phyloP scores from a whole-genome alignment of 768 basidiomycete species.

The Piloderma croceum region DNA sequence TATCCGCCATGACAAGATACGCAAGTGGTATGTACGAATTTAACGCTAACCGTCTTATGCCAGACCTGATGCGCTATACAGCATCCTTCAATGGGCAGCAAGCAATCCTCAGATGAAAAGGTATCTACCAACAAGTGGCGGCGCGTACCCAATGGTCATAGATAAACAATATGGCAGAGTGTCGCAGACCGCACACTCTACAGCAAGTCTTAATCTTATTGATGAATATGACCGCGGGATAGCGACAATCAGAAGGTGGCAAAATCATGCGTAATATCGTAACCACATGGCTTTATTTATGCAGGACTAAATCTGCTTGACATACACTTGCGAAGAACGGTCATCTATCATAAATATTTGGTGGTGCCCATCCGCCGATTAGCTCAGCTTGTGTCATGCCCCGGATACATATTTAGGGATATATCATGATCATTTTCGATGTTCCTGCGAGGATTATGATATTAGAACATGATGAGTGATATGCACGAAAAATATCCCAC shows the following conservation, averaged over 20 bases:
- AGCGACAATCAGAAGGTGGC: not conserved
- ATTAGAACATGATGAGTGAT: no score
- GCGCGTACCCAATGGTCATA: slow-evolving; percentile 15
- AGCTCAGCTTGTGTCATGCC: no score
- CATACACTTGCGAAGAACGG: no score
- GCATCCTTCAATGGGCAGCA: slow-evolving; percentile 32
- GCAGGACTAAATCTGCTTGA: no score
- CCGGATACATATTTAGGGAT: no score
- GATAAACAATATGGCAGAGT: not conserved
- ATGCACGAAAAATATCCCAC: no score
- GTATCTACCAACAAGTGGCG: slow-evolving; percentile 8
- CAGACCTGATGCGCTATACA: slow-evolving; percentile 8
- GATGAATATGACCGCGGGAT: not conserved
- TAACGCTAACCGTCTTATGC: slow-evolving; percentile 1
- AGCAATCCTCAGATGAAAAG: slow-evolving; percentile 23
- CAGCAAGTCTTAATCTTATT: slow-evolving; percentile 13
- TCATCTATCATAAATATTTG: no score
- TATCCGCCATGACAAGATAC: slow-evolving; percentile 36
- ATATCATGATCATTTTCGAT: no score
- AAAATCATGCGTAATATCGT: not conserved
- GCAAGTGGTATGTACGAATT: slow-evolving; percentile 36
- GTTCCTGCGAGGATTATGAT: no score
- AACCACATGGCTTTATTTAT: not conserved
- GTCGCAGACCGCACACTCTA: not conserved
- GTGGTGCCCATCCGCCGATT: no score